Evolutionary conservation across 192 early-diverging fungal genomes (phyloP).

Genomic region (Coemansia sp.): DNA sequence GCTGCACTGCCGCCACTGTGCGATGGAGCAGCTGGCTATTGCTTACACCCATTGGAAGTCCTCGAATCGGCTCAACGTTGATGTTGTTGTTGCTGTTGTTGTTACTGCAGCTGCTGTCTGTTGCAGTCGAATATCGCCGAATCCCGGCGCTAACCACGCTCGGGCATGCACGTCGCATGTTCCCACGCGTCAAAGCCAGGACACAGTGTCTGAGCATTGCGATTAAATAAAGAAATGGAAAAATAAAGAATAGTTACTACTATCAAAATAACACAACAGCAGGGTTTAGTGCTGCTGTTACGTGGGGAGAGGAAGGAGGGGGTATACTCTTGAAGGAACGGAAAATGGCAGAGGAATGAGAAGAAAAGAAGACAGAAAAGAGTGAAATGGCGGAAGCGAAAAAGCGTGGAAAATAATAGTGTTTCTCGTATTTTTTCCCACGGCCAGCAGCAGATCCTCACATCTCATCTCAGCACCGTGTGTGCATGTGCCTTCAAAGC

Average conservation of each 20-base stretch:
- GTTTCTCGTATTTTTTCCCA: no score
- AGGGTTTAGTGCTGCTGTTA: no score
- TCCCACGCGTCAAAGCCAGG: no score
- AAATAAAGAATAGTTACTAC: background rate
- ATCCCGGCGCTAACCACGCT: background rate
- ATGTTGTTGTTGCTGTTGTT: slow-evolving; percentile 17
- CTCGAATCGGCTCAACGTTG: slow-evolving; percentile 70
- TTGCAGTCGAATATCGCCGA: background rate
- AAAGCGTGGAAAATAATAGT: background rate
- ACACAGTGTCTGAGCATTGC: background rate
- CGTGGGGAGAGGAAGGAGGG: no score
- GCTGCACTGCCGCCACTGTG: slow-evolving; percentile 69
- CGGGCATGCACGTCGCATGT: no score
- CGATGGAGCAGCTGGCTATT: slow-evolving; percentile 76
- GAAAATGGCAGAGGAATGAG: no score
- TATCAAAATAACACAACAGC: no score
- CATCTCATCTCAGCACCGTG: no score
- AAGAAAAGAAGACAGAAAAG: no score
- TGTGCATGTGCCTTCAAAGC: no score
- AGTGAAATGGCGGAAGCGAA: background rate
- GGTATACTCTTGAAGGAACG: no score
- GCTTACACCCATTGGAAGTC: slow-evolving; percentile 78
- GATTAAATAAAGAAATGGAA: slow-evolving; percentile 1
- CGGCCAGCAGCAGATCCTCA: no score
- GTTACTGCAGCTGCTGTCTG: slow-evolving; percentile 25